Base-by-base conservation (phyloP, 176 grass and related monocot species). In the Zoysia japonica region DNA sequence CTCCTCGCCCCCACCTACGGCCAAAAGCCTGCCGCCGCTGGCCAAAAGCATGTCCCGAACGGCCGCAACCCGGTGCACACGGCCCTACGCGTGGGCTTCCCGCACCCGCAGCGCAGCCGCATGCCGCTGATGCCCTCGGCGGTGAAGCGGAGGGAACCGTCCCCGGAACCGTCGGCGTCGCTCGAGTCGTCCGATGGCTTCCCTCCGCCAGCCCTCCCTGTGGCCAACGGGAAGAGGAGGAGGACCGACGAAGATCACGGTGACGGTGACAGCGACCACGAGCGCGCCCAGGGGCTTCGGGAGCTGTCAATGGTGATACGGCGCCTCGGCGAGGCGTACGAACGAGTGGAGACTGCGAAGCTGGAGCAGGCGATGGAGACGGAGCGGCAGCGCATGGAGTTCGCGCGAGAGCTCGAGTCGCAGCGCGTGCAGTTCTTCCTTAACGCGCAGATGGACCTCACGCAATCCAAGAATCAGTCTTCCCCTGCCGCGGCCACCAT, bases 401-500 rank as follows among this genome's bases (percentile, higher is more conserved):
- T 95, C 9, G 87, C 90, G 1, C 82, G 76, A 41, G 96, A 99
- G 64, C 86, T 99, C 1, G 96, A 99, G 50, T 75, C 90, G 48
- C 88, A 95, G 72, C 85, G 90, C 50, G 86, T 90, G 64, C 88
- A 99, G 67, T 99, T 99, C 91, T 89, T 99, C 67, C 90, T 99
- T 73, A 91, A 99, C 78, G 89, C 93, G 20, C 90, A 93, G 71
- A 90, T 89, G 88, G 92, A 94, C 55, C 90, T 95, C 61, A 86
- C 90, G 3, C 92, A 90, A 74, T 80, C 84, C 61, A 92, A 89
- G 66, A 74, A 83, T 3, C 85, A 65, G 62, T 10, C 68, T 11
- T 45, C 82, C 53, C 20, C 66, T 16, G 39, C 62, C 20, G 11
- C 65, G 0, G 73, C 9, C 11, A 14, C 17, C 41, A 13, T 46